phyloP scores from a whole-genome alignment of 1,139 yeast species.

The Pichia sp. region DNA sequence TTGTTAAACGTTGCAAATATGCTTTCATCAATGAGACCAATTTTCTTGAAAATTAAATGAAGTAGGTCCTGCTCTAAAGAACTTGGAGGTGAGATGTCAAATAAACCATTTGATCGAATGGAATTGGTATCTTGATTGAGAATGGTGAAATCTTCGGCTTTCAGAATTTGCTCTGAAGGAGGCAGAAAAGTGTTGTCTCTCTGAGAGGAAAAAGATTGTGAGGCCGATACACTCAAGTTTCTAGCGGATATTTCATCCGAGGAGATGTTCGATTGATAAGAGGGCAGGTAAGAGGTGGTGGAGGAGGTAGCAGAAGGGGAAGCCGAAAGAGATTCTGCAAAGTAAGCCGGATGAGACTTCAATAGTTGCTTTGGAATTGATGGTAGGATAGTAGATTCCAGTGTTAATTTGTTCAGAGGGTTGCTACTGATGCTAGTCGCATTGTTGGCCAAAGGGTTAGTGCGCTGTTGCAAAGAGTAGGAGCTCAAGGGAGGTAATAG shows the following conservation, averaged over 20 bases:
- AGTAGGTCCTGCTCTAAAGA: conserved; percentile 11
- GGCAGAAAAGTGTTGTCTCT: not conserved
- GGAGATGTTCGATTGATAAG: not conserved
- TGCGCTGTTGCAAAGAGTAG: conserved; percentile 16
- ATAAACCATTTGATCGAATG: not conserved
- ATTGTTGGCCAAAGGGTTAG: not conserved
- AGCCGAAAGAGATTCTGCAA: not conserved
- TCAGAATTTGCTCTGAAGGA: not conserved
- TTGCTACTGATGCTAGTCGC: not conserved
- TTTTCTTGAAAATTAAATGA: conserved; percentile 4
- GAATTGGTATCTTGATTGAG: not conserved
- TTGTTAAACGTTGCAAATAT: not conserved
- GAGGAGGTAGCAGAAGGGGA: not conserved
- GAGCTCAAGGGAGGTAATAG: conserved; percentile 12
- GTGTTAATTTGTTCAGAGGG: not conserved
- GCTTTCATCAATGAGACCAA: conserved; percentile 9
- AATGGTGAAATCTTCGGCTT: not conserved
- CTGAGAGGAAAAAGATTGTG: not conserved
- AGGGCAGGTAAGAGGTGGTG: not conserved
- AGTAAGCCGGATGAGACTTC: not conserved
- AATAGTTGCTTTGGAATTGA: conserved; percentile 3
- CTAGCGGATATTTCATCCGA: not conserved
- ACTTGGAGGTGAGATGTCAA: not conserved
- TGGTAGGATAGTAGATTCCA: conserved; percentile 1
- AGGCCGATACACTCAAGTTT: not conserved